Evolutionary conservation across 2,329 filamentous ascomycete species (phyloP), one percentile per base, ranked within the genome.

Genomic region (Bipolaris sorokiniana): DNA sequence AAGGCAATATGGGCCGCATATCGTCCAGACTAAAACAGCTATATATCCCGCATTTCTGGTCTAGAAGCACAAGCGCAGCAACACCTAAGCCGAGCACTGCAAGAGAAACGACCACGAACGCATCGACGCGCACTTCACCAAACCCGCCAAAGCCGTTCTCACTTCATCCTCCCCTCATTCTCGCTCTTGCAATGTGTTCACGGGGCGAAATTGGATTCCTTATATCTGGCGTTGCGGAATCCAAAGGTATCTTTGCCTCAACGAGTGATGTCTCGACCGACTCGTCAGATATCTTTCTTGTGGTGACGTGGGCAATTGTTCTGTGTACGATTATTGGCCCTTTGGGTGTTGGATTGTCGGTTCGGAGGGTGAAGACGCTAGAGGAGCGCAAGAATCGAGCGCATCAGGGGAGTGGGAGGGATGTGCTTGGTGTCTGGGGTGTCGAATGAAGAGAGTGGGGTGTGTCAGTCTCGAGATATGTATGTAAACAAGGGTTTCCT

Each of bases 161-260:
- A 0, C 76, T 90, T 1, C 88, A 91, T 59, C 89, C 90, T 0
- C 82, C 86, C 0, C 80, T 83, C 0, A 86, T 93, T 2, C 76
- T 93, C 0, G 87, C 87, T 0, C 79, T 83, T 16, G 85, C 85
- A 2, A 94, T 94, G 90, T 84, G 89, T 0, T 86, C 90, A 0
- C 82, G 90, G n/a, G 90, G 90, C 0, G 90, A 95, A 71, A 91
- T 94, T 33, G 90, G 90, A 0, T 92, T 92, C 59, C 73, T 94
- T 41, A 91, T 95, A 59, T 87, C 88, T 1, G 86, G 88, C 0
- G 73, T 92, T 0, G 88, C 88, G 0, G 82, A 90, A 65, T 81
- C 76, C 5, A 76, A 79, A 13, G 80, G 81, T 0, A 77, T 84
- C 10, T 84, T 84, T 57, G 71, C 72, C 1, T 59, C 64, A 5